Conservation (phyloP, 345 rosid species). For the Lepidium aucheri region DNA sequence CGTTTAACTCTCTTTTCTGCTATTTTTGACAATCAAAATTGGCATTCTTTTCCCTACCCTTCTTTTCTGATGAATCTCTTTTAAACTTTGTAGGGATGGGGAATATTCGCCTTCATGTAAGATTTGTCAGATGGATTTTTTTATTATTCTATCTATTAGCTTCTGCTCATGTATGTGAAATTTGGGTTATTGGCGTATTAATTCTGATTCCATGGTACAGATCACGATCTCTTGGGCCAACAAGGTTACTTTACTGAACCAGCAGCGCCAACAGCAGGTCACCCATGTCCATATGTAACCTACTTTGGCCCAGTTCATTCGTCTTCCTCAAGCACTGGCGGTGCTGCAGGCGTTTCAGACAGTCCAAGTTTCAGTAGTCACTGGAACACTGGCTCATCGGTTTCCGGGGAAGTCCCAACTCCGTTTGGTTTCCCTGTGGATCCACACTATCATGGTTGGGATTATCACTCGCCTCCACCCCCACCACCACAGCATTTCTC, state of each 20-base stretch:
- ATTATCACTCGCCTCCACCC: conserved; percentile 29
- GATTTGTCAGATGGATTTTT: conserved; percentile 14
- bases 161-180: neutral
- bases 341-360: conserved; percentile 61
- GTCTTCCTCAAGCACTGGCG: conserved; percentile 58
- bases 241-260: conserved; percentile 54
- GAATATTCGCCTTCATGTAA: conserved; percentile 86
- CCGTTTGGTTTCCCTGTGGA: conserved; percentile 77
- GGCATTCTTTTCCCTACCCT: neutral
- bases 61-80: conserved; percentile 8
- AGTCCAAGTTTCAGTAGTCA: conserved; percentile 50
- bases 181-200: conserved; percentile 1
- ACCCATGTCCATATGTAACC: conserved; percentile 88
- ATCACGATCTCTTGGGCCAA: conserved; percentile 71
- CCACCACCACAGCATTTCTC: conserved; percentile 50
- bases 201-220: conserved; percentile 38
- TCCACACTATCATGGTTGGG: conserved; percentile 51
- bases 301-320: conserved; percentile 85
- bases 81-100: conserved; percentile 55
- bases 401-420: conserved; percentile 60
- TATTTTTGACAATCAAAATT: neutral
- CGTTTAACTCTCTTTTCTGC: neutral
- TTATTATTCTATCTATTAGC: conserved; percentile 1
- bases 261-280: conserved; percentile 57
- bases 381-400: conserved; percentile 65